These are phyloP conservation scores for Dictyophora rubrovolvata DNA, from an alignment of 768 basidiomycete species.

Conservation along the genomic window DNA sequence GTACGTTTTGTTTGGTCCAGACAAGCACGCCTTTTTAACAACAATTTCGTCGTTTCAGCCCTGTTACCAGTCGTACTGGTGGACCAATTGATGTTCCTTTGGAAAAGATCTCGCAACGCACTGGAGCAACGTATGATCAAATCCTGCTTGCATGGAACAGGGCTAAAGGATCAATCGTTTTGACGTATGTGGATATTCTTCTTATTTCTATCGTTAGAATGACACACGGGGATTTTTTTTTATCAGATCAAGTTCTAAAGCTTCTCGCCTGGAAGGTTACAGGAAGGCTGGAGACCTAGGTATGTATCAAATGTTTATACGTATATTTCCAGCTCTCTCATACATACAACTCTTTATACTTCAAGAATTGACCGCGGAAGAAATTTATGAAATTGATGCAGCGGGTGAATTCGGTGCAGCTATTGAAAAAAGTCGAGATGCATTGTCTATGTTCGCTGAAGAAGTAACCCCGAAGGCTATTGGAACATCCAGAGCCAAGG, in stretches of 20 bases:
- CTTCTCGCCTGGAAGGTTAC: constrained; percentile 27
- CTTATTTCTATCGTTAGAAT: background rate
- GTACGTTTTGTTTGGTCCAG: constrained; percentile 4
- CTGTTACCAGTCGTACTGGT: constrained; percentile 21
- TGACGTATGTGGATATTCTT: constrained; percentile 11
- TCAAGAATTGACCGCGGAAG: background rate
- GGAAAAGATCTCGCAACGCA: constrained; percentile 14
- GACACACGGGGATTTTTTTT: background rate
- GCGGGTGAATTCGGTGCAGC: background rate
- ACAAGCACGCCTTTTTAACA: background rate
- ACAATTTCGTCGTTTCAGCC: constrained; percentile 9
- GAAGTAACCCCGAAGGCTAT: background rate
- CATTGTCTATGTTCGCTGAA: background rate
- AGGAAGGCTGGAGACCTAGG: constrained; percentile 25
- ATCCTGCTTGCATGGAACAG: constrained; percentile 22
- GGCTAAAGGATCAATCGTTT: constrained; percentile 17
- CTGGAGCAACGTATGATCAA: constrained; percentile 21
- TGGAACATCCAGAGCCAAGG: background rate
- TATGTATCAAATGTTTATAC: background rate
- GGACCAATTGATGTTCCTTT: constrained; percentile 22
- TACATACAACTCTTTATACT: background rate
- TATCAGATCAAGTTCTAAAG: constrained; percentile 16
- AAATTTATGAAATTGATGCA: background rate
- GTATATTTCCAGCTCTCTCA: background rate
- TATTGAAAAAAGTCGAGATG: background rate